These are phyloP conservation scores for Debaryomyces udenii DNA, from an alignment of 1,139 yeast genomes.

Conservation along the genomic window DNA sequence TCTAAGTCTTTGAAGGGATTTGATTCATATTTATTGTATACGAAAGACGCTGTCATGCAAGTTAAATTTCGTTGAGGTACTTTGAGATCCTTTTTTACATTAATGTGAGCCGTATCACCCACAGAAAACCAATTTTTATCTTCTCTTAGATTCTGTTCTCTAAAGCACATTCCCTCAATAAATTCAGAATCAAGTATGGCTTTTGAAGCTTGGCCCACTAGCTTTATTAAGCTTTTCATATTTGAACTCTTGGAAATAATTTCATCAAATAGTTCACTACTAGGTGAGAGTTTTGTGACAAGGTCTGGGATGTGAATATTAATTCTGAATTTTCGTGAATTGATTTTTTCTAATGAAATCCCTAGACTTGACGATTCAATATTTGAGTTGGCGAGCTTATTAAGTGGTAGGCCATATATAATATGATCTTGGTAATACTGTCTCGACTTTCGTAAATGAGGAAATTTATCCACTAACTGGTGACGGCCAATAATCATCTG, in stretches of 20 bases:
- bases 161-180: constrained; percentile 17
- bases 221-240: constrained; percentile 15
- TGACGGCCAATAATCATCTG: constrained; percentile 3
- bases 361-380: constrained; percentile 21
- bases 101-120: constrained; percentile 16
- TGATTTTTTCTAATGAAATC: constrained; percentile 37
- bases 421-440: constrained; percentile 31
- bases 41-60: constrained; percentile 42
- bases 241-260: constrained; percentile 17
- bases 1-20: constrained; percentile 35
- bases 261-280: constrained; percentile 23
- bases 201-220: constrained; percentile 14
- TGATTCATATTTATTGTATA: constrained; percentile 35
- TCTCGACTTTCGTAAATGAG: constrained; percentile 28
- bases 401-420: constrained; percentile 32
- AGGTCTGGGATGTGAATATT: constrained; percentile 52
- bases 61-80: constrained; percentile 15
- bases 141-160: constrained; percentile 15
- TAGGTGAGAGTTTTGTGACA: constrained; percentile 35
- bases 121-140: constrained; percentile 16
- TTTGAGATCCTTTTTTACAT: not conserved
- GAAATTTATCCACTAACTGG: constrained; percentile 26
- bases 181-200: constrained; percentile 19
- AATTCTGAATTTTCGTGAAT: constrained; percentile 33
- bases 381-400: constrained; percentile 1